These are phyloP conservation scores for Acacia pycnantha DNA, from an alignment of 331 rosid species.

Conservation along the genomic window DNA sequence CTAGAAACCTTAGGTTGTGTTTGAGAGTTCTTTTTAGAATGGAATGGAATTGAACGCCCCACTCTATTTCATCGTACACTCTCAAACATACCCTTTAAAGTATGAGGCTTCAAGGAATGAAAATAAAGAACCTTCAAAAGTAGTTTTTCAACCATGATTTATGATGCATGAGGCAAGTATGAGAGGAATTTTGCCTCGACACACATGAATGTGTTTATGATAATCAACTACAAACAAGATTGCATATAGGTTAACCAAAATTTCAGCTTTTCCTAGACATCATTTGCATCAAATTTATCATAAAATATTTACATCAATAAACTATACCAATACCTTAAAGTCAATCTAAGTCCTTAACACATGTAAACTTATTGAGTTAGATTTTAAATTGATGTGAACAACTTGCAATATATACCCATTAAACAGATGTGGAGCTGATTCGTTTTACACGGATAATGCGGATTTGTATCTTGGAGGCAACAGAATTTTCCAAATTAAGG, in stretches of 20 bases:
- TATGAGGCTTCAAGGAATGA: neutral
- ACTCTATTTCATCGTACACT: neutral
- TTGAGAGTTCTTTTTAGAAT: neutral
- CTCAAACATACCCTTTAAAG: neutral
- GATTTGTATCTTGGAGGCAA: neutral
- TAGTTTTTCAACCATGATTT: no score
- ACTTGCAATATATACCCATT: neutral
- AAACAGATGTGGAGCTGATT: neutral
- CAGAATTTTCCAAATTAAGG: constrained; percentile 32
- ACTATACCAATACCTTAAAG: neutral
- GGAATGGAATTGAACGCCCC: neutral
- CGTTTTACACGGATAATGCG: neutral
- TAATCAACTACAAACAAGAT: no score
- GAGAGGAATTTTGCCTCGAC: no score
- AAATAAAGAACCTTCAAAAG: no score
- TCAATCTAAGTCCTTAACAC: neutral
- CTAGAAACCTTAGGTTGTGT: neutral
- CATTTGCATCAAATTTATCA: neutral
- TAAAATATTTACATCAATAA: neutral
- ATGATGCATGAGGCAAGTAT: no score
- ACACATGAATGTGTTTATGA: no score
- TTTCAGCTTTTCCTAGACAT: neutral
- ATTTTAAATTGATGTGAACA: neutral
- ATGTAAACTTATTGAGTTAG: neutral
- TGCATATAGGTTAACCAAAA: neutral